phyloP scores from a whole-genome alignment of 148 eudicot genomes.

The Rhododendron kiyosumense region DNA sequence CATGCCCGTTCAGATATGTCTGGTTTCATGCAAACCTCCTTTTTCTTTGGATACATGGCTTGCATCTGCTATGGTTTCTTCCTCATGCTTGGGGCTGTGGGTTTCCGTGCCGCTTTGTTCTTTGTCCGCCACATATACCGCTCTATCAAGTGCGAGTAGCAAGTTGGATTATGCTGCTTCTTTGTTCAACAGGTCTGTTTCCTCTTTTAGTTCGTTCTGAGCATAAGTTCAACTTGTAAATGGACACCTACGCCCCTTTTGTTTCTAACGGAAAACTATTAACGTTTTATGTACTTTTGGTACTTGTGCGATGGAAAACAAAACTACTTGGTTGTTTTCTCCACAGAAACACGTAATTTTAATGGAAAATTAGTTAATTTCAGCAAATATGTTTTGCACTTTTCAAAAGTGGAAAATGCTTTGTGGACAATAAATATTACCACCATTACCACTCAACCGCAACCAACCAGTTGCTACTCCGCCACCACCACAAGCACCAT shows the following conservation, averaged over 20 bases:
- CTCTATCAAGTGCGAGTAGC: slow-evolving; percentile 37
- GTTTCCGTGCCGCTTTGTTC: slow-evolving; percentile 38
- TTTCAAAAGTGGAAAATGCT: background rate
- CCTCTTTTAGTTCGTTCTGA: background rate
- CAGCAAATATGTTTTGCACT: background rate
- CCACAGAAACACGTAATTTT: background rate
- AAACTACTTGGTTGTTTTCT: background rate
- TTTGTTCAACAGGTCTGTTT: background rate
- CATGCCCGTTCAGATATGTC: slow-evolving; percentile 36
- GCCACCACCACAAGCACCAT: background rate
- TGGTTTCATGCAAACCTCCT: slow-evolving; percentile 42
- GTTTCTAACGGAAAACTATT: background rate
- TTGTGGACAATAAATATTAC: background rate
- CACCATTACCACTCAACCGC: background rate
- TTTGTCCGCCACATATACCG: slow-evolving; percentile 43
- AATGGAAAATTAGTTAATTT: background rate
- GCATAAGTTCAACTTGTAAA: background rate
- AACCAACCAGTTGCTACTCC: background rate
- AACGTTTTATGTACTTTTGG: background rate
- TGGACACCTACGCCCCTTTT: background rate
- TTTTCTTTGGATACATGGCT: slow-evolving; percentile 43
- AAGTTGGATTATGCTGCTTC: background rate
- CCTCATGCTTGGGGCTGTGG: slow-evolving; percentile 39
- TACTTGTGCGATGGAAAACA: background rate
- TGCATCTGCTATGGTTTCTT: slow-evolving; percentile 45